phyloP scores from a whole-genome alignment of 768 basidiomycete genomes.

The Crucibulum laeve region DNA sequence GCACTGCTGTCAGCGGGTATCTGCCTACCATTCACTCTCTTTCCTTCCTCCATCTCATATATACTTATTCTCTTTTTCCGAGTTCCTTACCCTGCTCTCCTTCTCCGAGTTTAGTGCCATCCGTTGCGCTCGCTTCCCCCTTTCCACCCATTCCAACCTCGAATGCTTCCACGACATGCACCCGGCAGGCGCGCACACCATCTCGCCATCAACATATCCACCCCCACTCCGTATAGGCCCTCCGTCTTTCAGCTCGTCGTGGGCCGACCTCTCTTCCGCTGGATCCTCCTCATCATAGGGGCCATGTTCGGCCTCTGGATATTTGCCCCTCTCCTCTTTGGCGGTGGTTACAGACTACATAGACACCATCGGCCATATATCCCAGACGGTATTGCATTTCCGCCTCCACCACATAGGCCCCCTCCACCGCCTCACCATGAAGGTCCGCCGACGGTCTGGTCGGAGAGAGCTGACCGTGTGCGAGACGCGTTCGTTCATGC shows the following conservation, averaged over 20 bases:
- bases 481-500: conserved; percentile 58
- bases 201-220: conserved; percentile 3
- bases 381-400: no score
- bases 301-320: conserved; percentile 4
- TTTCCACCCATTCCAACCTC: background rate
- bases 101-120: no score
- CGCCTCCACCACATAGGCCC: background rate
- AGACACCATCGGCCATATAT: no score
- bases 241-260: background rate
- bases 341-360: background rate
- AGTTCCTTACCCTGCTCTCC: no score
- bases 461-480: conserved; percentile 46
- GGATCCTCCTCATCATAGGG: conserved; percentile 1
- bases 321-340: conserved; percentile 3
- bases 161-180: background rate
- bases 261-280: conserved; percentile 4
- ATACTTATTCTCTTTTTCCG: no score
- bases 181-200: background rate
- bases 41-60: no score
- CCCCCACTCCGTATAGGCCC: background rate
- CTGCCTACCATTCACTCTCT: no score
- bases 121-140: background rate
- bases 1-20: no score
- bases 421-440: conserved; percentile 6
- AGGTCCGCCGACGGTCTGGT: conserved; percentile 30